Percentiles rank a stretch among this genome's conserved stretches.
These are phyloP conservation scores for Geotrichum reessii DNA, from an alignment of 1,139 yeast species.

Conservation along the genomic window DNA sequence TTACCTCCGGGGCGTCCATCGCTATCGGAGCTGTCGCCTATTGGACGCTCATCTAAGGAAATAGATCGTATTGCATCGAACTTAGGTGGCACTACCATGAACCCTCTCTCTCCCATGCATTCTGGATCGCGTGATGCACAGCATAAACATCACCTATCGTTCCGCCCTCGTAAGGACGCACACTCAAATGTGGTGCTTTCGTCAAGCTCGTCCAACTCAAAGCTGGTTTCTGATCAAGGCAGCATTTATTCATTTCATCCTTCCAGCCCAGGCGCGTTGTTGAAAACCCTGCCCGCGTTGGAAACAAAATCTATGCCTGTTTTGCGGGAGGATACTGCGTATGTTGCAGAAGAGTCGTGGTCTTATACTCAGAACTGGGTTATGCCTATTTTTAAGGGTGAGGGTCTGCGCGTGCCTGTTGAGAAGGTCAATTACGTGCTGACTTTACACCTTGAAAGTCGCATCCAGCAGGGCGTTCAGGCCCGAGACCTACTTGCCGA, in stretches of 20 bases:
- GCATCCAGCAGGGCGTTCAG: slow-evolving; percentile 37
- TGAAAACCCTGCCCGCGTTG: slow-evolving; percentile 32
- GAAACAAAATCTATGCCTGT: slow-evolving; percentile 33
- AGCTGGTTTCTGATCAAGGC: slow-evolving; percentile 40
- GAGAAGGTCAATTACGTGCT: slow-evolving; percentile 53
- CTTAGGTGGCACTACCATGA: slow-evolving; percentile 27
- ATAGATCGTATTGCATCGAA: slow-evolving; percentile 41
- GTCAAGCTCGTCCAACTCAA: slow-evolving; percentile 46
- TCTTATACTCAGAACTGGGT: slow-evolving; percentile 41
- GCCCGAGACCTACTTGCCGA: slow-evolving; percentile 41
- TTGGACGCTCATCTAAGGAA: slow-evolving; percentile 42
- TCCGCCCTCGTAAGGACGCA: slow-evolving; percentile 38
- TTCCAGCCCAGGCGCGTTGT: slow-evolving; percentile 33
- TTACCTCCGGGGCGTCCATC: slow-evolving; percentile 32
- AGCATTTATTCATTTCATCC: slow-evolving; percentile 47
- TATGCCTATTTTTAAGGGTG: slow-evolving; percentile 47
- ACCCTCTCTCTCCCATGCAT: slow-evolving; percentile 24
- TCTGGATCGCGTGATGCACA: slow-evolving; percentile 17
- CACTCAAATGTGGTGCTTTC: slow-evolving; percentile 40
- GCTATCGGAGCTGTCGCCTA: slow-evolving; percentile 38
- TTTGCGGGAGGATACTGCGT: slow-evolving; percentile 42
- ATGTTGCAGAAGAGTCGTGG: slow-evolving; percentile 48
- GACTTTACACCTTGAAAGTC: slow-evolving; percentile 42
- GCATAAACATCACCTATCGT: slow-evolving; percentile 39
- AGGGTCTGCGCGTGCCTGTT: slow-evolving; percentile 46